phyloP scores from a whole-genome alignment of 306 rosid species.

The Neltuma alba region DNA sequence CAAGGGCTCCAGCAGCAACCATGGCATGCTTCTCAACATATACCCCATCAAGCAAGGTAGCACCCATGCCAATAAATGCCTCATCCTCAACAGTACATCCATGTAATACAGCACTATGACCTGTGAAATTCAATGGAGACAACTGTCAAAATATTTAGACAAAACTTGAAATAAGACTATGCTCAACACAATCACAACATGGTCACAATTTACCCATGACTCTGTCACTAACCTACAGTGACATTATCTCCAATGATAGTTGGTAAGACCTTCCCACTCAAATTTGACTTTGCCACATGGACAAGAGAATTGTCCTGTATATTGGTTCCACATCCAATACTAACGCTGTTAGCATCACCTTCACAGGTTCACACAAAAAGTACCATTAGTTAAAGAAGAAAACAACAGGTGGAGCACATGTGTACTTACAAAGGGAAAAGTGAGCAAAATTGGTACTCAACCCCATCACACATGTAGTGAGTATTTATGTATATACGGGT shows the following conservation, averaged over 20 bases:
- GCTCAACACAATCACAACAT: constrained; percentile 24
- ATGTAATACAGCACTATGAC: constrained; percentile 90
- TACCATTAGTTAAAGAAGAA: constrained; percentile 15
- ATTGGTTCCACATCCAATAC: constrained; percentile 83
- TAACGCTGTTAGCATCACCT: constrained; percentile 55
- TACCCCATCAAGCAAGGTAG: constrained; percentile 91
- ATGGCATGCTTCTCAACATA: constrained; percentile 87
- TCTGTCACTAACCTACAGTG: constrained; percentile 76
- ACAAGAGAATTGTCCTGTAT: constrained; percentile 97
- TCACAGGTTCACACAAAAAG: constrained; percentile 27
- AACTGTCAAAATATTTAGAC: constrained; percentile 28
- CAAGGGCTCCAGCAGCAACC: constrained; percentile 99
- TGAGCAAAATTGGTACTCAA: constrained; percentile 13
- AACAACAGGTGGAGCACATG: constrained; percentile 12
- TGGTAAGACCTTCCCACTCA: constrained; percentile 90
- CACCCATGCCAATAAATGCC: constrained; percentile 98
- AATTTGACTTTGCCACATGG: constrained; percentile 85
- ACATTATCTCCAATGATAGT: constrained; percentile 91
- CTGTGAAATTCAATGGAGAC: constrained; percentile 46
- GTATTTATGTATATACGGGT: background rate
- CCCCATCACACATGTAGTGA: background rate
- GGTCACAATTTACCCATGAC: constrained; percentile 25
- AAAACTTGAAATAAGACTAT: constrained; percentile 26
- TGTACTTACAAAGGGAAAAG: background rate
- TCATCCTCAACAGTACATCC: constrained; percentile 97